Conservation (phyloP, 1,284 basidiomycete genomes). For the Meira nashicola region DNA sequence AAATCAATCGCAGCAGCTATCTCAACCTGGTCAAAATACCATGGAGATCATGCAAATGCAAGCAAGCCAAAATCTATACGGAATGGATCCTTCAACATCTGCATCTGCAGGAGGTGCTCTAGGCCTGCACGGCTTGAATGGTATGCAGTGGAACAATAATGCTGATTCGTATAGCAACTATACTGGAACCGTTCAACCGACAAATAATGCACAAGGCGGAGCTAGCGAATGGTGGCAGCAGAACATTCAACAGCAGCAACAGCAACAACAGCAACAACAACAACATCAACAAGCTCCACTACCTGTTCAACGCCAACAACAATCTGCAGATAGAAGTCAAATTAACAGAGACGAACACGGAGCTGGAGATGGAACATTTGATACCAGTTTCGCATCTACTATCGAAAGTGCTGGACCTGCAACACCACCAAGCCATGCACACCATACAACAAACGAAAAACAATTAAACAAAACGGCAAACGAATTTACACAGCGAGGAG, state of each 20-base stretch:
- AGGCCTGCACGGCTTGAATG: slow-evolving; percentile 7
- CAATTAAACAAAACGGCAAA: no score
- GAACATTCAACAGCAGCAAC: slow-evolving; percentile 1
- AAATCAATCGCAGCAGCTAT: neutral
- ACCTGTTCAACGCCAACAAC: neutral
- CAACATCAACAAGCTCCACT: slow-evolving; percentile 2
- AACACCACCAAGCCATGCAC: slow-evolving; percentile 4
- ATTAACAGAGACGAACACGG: neutral
- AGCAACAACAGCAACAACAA: slow-evolving; percentile 4
- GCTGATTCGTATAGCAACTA: no score
- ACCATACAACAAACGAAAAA: neutral
- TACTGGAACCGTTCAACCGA: neutral
- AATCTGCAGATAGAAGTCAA: neutral
- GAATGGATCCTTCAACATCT: neutral
- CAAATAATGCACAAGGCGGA: neutral
- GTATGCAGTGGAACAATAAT: neutral
- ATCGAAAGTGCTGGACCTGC: slow-evolving; percentile 12
- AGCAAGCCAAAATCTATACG: neutral
- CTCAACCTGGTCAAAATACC: neutral
- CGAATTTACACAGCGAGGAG: no score
- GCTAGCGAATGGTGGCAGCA: slow-evolving; percentile 2
- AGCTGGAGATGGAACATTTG: slow-evolving; percentile 9
- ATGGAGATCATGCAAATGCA: neutral
- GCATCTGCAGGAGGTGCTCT: neutral
- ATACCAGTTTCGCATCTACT: slow-evolving; percentile 9